Percentiles rank a stretch among this genome's conserved stretches.
phyloP scores from a whole-genome alignment of 768 basidiomycete species.

The Suillus subluteus region DNA sequence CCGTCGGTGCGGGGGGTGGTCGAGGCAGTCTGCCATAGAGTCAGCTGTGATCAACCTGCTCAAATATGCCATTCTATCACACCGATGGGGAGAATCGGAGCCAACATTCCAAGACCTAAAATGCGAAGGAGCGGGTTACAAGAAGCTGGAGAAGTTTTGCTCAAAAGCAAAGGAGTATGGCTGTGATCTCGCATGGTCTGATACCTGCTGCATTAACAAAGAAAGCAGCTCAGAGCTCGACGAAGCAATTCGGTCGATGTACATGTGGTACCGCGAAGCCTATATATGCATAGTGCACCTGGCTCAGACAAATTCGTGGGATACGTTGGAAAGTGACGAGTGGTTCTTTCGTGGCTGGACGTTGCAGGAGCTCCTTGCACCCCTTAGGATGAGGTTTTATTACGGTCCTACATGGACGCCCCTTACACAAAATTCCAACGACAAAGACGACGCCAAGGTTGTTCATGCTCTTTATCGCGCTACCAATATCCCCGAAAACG shows the following conservation, averaged over 20 bases:
- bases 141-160: constrained; percentile 6
- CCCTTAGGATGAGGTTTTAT: constrained; percentile 16
- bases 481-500: constrained; percentile 10
- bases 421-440: constrained; percentile 1
- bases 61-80: constrained; percentile 18
- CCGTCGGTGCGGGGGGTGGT: background rate
- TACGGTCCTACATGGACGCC: constrained; percentile 15
- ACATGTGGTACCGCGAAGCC: constrained; percentile 21
- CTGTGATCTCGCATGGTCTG: constrained; percentile 14
- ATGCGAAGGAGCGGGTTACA: constrained; percentile 16
- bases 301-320: background rate
- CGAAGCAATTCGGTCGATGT: constrained; percentile 24
- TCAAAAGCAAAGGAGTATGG: constrained; percentile 3
- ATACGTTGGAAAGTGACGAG: constrained; percentile 2
- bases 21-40: constrained; percentile 1
- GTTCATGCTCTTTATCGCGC: background rate
- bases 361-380: constrained; percentile 19
- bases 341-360: constrained; percentile 24
- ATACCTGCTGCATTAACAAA: constrained; percentile 21
- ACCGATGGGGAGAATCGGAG: constrained; percentile 15
- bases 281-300: constrained; percentile 20
- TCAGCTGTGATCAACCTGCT: constrained; percentile 3
- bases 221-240: constrained; percentile 21
- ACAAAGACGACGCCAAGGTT: constrained; percentile 5
- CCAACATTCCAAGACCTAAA: constrained; percentile 8